Conservation (phyloP, 495 filamentous ascomycete genomes). For the Penicillium cinerascens region DNA sequence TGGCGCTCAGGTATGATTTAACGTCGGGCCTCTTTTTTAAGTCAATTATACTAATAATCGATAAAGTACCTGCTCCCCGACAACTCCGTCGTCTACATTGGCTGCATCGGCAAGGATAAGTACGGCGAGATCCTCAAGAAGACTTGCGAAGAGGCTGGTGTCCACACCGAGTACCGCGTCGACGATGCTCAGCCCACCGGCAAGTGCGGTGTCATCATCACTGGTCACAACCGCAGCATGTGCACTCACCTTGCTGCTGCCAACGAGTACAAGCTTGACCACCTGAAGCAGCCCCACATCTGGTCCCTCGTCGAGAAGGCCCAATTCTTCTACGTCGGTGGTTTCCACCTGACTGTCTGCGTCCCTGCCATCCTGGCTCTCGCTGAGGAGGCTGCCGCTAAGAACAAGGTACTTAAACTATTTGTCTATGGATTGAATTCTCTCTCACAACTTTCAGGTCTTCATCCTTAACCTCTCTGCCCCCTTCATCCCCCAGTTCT, state of each 20-base stretch:
- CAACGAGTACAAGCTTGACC: slow-evolving; percentile 93
- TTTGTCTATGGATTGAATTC: not conserved
- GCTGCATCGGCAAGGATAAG: slow-evolving; percentile 88
- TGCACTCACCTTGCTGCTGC: slow-evolving; percentile 94
- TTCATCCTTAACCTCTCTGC: slow-evolving; percentile 89
- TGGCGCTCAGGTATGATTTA: slow-evolving; percentile 67
- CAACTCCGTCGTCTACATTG: slow-evolving; percentile 85
- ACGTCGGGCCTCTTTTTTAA: not conserved
- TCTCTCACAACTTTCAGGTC: slow-evolving; percentile 35
- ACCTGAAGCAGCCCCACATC: slow-evolving; percentile 84
- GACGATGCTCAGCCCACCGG: slow-evolving; percentile 80
- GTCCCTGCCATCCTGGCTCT: slow-evolving; percentile 85
- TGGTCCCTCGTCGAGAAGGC: slow-evolving; percentile 89
- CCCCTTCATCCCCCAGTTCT: slow-evolving; percentile 95
- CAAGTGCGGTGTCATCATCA: slow-evolving; percentile 94
- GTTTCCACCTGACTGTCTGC: slow-evolving; percentile 85
- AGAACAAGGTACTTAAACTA: slow-evolving; percentile 64
- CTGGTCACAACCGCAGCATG: slow-evolving; percentile 87
- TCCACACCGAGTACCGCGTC: slow-evolving; percentile 89
- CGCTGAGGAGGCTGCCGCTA: slow-evolving; percentile 78
- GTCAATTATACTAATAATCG: slow-evolving; percentile 5
- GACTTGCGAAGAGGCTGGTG: slow-evolving; percentile 74
- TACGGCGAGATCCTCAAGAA: slow-evolving; percentile 81
- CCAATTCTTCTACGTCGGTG: slow-evolving; percentile 86
- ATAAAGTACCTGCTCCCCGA: slow-evolving; percentile 81